Evolutionary conservation across 768 basidiomycete species (phyloP).

Genomic region (Termitomyces sp.): DNA sequence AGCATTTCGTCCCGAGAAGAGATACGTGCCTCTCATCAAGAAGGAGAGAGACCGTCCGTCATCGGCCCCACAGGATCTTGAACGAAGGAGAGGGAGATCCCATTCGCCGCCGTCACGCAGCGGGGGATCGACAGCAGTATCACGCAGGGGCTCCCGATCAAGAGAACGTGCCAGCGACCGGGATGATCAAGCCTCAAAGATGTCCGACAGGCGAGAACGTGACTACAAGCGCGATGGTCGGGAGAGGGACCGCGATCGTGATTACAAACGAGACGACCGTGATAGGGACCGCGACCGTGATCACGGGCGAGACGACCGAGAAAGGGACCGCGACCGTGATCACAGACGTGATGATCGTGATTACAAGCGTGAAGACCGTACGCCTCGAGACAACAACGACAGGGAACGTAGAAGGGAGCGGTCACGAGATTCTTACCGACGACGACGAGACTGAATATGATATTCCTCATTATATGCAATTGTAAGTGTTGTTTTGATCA

Average conservation of each 20-base stretch:
- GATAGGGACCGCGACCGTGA: slow-evolving; percentile 2
- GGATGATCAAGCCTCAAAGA: slow-evolving; percentile 23
- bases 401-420: slow-evolving; percentile 26
- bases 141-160: slow-evolving; percentile 47
- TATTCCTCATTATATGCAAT: background rate
- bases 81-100: slow-evolving; percentile 25
- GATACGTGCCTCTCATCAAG: slow-evolving; percentile 81
- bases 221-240: slow-evolving; percentile 11
- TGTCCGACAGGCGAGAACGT: slow-evolving; percentile 10
- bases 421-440: slow-evolving; percentile 20
- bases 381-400: slow-evolving; percentile 23
- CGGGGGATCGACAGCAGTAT: slow-evolving; percentile 33
- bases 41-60: slow-evolving; percentile 43
- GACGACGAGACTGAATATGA: slow-evolving; percentile 5
- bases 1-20: slow-evolving; percentile 53
- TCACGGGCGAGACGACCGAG: slow-evolving; percentile 1
- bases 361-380: slow-evolving; percentile 9
- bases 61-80: slow-evolving; percentile 13
- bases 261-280: slow-evolving; percentile 6
- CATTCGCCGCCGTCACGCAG: slow-evolving; percentile 27
- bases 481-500: background rate
- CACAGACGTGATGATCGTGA: slow-evolving; percentile 10
- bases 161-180: slow-evolving; percentile 33
- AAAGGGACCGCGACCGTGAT: slow-evolving; percentile 6
- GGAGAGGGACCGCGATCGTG: slow-evolving; percentile 5